A percentile compares a stretch with the other conserved stretches of the same genome.
Evolutionary conservation across 768 basidiomycete species (phyloP).

Genomic region (Jaapia argillacea): DNA sequence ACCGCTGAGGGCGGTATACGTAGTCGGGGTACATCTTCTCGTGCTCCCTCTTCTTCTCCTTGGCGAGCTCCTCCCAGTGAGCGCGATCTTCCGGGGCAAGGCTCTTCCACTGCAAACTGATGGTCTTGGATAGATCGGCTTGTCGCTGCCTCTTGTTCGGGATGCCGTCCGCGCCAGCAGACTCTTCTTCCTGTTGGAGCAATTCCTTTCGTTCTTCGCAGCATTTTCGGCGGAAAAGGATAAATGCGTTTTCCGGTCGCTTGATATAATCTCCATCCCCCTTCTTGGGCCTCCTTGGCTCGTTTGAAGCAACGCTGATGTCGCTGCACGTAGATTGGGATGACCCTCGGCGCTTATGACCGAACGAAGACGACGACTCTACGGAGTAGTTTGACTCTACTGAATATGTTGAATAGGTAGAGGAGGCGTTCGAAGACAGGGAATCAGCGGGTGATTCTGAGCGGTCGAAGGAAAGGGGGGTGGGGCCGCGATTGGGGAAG

Average conservation of each 20-base stretch:
- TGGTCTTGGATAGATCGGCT: constrained; percentile 73
- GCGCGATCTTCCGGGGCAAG: constrained; percentile 55
- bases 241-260: constrained; percentile 79
- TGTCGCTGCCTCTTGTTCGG: constrained; percentile 62
- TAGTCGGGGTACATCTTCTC: constrained; percentile 67
- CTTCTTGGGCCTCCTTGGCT: constrained; percentile 38
- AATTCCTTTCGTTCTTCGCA: constrained; percentile 60
- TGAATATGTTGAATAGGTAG: constrained; percentile 15
- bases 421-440: constrained; percentile 27
- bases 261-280: constrained; percentile 81
- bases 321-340: constrained; percentile 16
- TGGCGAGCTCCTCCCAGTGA: constrained; percentile 69
- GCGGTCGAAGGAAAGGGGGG: constrained; percentile 31
- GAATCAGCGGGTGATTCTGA: constrained; percentile 30
- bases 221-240: constrained; percentile 72
- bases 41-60: constrained; percentile 75
- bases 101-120: constrained; percentile 73
- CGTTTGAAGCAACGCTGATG: constrained; percentile 19
- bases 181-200: constrained; percentile 33
- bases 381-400: no score
- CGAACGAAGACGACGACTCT: no score
- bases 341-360: constrained; percentile 24
- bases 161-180: constrained; percentile 6
- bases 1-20: constrained; percentile 67
- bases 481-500: constrained; percentile 32